Evolutionary conservation across 2,329 filamentous ascomycete genomes (phyloP).

Genomic region (Aspergillus pseudoviridinutans): DNA sequence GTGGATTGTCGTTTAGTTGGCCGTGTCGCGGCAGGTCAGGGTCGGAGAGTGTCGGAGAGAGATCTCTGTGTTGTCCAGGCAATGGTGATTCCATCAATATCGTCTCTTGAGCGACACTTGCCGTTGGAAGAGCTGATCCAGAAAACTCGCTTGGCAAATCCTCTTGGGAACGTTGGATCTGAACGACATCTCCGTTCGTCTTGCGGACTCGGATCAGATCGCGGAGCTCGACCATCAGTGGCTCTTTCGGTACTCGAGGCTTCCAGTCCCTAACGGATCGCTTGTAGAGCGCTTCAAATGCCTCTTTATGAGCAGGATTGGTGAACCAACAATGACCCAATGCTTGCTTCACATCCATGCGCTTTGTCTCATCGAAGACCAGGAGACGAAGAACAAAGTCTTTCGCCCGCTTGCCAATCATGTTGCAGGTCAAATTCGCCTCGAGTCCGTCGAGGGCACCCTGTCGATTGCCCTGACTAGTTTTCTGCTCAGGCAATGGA

Average conservation of each 20-base stretch:
- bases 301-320: constrained; percentile 43
- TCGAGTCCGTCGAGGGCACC: constrained; percentile 47
- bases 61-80: not conserved
- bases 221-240: constrained; percentile 11
- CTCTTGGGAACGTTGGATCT: not conserved
- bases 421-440: constrained; percentile 39
- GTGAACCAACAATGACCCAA: constrained; percentile 55
- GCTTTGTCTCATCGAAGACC: constrained; percentile 44
- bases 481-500: constrained; percentile 25
- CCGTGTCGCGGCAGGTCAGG: constrained; percentile 17
- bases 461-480: constrained; percentile 27
- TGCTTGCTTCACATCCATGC: constrained; percentile 53
- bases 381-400: constrained; percentile 53
- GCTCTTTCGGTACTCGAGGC: constrained; percentile 28
- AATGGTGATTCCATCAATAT: not conserved
- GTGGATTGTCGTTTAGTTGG: not conserved
- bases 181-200: not conserved
- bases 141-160: not conserved
- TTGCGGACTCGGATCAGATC: not conserved
- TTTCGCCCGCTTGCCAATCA: constrained; percentile 43
- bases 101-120: not conserved
- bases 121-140: not conserved
- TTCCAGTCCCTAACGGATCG: constrained; percentile 49
- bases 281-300: constrained; percentile 49
- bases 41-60: constrained; percentile 22